Base-by-base conservation (phyloP, 2,329 filamentous ascomycete species). In the Pezicula neosporulosa region DNA sequence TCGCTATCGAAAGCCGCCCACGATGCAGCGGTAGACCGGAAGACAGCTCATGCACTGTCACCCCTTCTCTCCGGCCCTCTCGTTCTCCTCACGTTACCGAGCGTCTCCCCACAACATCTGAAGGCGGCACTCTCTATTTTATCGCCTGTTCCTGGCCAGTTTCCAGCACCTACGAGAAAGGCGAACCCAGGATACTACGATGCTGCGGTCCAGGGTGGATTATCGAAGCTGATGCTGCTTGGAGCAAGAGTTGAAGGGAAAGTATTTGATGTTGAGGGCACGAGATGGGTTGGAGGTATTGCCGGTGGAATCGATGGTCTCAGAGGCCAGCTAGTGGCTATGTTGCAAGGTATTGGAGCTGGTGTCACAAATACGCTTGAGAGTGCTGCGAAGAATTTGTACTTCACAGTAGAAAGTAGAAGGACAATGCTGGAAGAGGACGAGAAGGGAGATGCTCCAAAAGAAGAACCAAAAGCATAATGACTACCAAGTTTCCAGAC, bases 151-250 rank as follows among this genome's bases (percentile, higher is more conserved):
- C 73, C 84, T 2, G 81, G 83, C 3, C 74, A 80, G 6, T 97
- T 96, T 68, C 86, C 91, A 0, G 84, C 89, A 4, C 93, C 93
- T 1, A 83, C 82, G 47, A 80, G 90, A 54, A 86, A 80, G 68
- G 85, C 82, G 61, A 90, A 81, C 63, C 91, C 93, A 0, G 85
- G 85, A 12, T 96, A 91, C 71, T 81, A 96, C 68, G 93, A 97
- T 50, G 78, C 83, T 0, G 70, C 78, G 2, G 89, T 93, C 49
- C 92, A 97, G 70, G 82, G 75, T 57, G 94, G 89, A 7, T 68
- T 99, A 60, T 84, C 90, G 64, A 99, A 99, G 73, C 72, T 99
- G 56, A 77, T 96, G 68, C 72, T 99, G 33, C 73, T 99, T 13
- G 94, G 91, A 48, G 92, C 92, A 13, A 80, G 94, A 47, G 81